These are phyloP conservation scores for Calophaca sinica DNA, from an alignment of 306 rosid species.

Conservation along the genomic window DNA sequence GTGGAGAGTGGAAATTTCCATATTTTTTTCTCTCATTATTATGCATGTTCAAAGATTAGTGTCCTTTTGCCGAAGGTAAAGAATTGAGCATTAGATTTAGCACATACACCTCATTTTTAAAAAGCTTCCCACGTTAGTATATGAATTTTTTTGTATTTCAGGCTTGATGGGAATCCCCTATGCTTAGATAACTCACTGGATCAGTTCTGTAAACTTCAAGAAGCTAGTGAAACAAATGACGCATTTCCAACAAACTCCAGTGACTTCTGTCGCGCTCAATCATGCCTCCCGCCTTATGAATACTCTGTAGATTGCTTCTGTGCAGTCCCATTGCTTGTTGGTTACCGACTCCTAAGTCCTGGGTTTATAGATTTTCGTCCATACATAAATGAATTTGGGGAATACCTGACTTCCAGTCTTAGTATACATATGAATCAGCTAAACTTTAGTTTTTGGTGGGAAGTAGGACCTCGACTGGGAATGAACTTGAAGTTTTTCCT, in stretches of 20 bases:
- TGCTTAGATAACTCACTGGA: constrained; percentile 56
- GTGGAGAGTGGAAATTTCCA: background rate
- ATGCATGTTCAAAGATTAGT: background rate
- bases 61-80: too few species aligned
- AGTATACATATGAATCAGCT: constrained; percentile 56
- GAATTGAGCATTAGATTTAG: background rate
- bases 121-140: background rate
- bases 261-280: constrained; percentile 49
- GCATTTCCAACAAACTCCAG: constrained; percentile 40
- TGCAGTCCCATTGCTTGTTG: constrained; percentile 68
- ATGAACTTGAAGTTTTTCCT: constrained; percentile 80
- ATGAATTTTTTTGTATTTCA: constrained; percentile 52
- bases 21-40: too few species aligned
- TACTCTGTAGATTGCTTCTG: constrained; percentile 64
- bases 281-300: constrained; percentile 77
- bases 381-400: constrained; percentile 49
- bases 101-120: constrained; percentile 21
- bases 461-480: constrained; percentile 76
- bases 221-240: background rate
- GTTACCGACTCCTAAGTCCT: constrained; percentile 90
- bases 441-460: constrained; percentile 60
- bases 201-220: constrained; percentile 62
- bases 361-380: constrained; percentile 74
- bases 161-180: constrained; percentile 90
- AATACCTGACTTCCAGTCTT: constrained; percentile 61